Percentiles rank a stretch among this genome's conserved stretches.
Evolutionary conservation across 495 filamentous ascomycete genomes (phyloP).

Genomic region (Poronia punctata): DNA sequence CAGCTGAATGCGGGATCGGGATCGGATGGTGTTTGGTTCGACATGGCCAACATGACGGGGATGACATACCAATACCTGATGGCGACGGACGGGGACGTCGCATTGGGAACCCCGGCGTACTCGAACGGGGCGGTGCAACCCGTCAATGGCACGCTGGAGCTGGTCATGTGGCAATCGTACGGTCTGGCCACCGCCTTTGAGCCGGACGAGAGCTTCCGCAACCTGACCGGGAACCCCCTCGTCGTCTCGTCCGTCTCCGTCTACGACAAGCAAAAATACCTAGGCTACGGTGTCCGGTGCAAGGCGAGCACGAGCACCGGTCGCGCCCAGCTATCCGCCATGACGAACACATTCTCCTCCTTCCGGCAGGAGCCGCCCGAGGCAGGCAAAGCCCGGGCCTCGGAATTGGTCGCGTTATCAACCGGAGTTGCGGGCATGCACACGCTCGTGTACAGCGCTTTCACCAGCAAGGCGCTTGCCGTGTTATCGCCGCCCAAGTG

Average conservation of each 20-base stretch:
- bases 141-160: neutral
- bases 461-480: constrained; percentile 1
- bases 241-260: neutral
- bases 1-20: neutral
- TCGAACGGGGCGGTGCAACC: neutral
- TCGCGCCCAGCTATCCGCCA: neutral
- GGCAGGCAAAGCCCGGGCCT: neutral
- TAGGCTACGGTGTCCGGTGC: constrained; percentile 5
- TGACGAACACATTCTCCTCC: neutral
- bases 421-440: constrained; percentile 4
- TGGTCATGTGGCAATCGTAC: constrained; percentile 4
- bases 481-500: neutral
- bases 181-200: neutral
- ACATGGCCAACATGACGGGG: neutral
- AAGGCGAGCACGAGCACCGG: neutral
- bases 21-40: neutral
- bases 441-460: neutral
- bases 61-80: constrained; percentile 1
- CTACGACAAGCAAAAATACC: neutral
- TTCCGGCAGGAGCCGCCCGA: neutral
- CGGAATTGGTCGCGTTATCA: neutral
- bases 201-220: constrained; percentile 1
- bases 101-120: neutral
- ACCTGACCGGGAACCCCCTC: constrained; percentile 3
- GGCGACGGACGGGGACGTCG: neutral